Evolutionary conservation across 78 protist genomes (phyloP).

Genomic region (Cyanophora paradoxa): DNA sequence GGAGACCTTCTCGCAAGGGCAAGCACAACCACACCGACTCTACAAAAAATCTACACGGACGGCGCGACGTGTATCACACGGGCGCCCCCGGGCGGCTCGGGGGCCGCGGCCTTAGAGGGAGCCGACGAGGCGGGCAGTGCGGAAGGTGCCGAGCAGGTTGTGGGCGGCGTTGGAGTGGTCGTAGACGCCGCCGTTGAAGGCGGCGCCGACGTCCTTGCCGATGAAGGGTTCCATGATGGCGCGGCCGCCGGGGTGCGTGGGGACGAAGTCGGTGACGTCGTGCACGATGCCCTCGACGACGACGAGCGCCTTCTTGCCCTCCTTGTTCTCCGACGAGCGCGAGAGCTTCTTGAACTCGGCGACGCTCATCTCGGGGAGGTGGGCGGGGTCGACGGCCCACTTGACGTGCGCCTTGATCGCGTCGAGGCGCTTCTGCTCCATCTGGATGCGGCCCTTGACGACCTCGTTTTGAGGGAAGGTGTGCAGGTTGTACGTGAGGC

Average conservation of each 20-base stretch:
- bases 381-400: not conserved
- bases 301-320: not conserved
- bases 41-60: no score
- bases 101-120: no score
- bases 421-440: not conserved
- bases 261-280: conserved; percentile 11
- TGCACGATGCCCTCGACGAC: not conserved
- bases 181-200: not conserved
- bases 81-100: no score
- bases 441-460: not conserved
- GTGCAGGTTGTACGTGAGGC: conserved; percentile 45
- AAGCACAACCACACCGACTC: no score
- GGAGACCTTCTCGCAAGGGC: no score
- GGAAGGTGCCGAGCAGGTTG: no score
- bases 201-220: not conserved
- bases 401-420: not conserved
- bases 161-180: not conserved
- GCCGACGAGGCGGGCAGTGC: no score
- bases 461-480: conserved; percentile 43
- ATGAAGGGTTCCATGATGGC: not conserved
- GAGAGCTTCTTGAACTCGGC: not conserved
- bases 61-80: no score
- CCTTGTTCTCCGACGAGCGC: not conserved
- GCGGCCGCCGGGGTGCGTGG: conserved; percentile 34
- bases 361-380: not conserved